Evolutionary conservation across 2,329 filamentous ascomycete genomes (phyloP).

Genomic region (Diaporthe citriasiana): DNA sequence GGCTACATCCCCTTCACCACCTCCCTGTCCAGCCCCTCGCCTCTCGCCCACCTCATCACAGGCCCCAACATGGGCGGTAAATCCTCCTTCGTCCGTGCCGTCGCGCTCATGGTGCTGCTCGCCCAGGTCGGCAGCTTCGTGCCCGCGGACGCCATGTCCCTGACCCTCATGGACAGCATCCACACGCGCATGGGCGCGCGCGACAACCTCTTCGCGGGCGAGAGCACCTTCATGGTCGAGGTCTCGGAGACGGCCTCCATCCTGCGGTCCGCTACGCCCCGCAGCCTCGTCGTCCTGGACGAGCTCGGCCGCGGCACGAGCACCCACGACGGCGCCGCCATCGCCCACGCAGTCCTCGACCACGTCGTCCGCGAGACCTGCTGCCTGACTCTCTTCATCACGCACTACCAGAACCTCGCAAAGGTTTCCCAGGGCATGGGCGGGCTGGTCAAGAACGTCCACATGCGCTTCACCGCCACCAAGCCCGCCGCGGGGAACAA

Average conservation of each 20-base stretch:
- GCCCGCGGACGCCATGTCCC: slow-evolving; percentile 78
- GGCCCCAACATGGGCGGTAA: slow-evolving; percentile 99
- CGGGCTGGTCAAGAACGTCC: slow-evolving; percentile 82
- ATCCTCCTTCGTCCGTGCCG: slow-evolving; percentile 94
- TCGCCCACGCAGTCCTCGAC: slow-evolving; percentile 91
- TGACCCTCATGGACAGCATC: slow-evolving; percentile 91
- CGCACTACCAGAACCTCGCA: slow-evolving; percentile 92
- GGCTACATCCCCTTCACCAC: slow-evolving; percentile 94
- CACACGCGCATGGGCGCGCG: slow-evolving; percentile 96
- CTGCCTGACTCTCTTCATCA: slow-evolving; percentile 94
- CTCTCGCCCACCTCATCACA: slow-evolving; percentile 87
- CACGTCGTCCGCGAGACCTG: slow-evolving; percentile 82
- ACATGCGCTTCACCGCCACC: slow-evolving; percentile 85
- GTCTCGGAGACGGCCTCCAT: slow-evolving; percentile 93
- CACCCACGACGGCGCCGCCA: slow-evolving; percentile 96
- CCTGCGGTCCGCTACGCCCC: slow-evolving; percentile 86
- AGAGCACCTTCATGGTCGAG: slow-evolving; percentile 98
- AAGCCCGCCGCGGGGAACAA: slow-evolving; percentile 38
- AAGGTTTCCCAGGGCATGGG: slow-evolving; percentile 77
- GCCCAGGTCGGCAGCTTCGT: slow-evolving; percentile 96
- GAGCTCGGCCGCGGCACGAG: slow-evolving; percentile 94
- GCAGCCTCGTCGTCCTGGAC: slow-evolving; percentile 91
- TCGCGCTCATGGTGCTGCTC: slow-evolving; percentile 92
- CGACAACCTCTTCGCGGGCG: slow-evolving; percentile 95
- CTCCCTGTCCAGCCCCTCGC: slow-evolving; percentile 73